Evolutionary conservation across 768 basidiomycete genomes (phyloP).

Genomic region (Suillus lakei): DNA sequence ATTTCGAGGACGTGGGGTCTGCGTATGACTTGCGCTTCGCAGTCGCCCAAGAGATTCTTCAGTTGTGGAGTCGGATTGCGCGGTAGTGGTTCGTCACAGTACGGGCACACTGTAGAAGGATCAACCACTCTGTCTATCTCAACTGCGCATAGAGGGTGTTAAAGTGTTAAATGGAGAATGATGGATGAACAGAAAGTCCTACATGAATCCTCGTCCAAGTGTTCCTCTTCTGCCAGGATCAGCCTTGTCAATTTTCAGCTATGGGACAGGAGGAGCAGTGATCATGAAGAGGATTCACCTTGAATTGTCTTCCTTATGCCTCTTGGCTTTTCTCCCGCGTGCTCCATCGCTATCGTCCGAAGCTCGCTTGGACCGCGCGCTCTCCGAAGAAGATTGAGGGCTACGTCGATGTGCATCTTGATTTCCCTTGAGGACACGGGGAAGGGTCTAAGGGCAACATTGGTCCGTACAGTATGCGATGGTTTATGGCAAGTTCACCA

Average conservation of each 20-base stretch:
- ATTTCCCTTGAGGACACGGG: slow-evolving; percentile 55
- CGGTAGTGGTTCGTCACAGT: slow-evolving; percentile 77
- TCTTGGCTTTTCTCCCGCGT: slow-evolving; percentile 35
- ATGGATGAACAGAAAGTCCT: slow-evolving; percentile 20
- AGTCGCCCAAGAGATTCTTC: slow-evolving; percentile 51
- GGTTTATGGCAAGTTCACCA: not conserved
- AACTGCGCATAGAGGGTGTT: slow-evolving; percentile 40
- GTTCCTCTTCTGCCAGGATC: not conserved
- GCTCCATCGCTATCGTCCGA: slow-evolving; percentile 38
- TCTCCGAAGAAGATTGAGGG: slow-evolving; percentile 20
- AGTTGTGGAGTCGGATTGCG: slow-evolving; percentile 62
- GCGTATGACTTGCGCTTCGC: slow-evolving; percentile 57
- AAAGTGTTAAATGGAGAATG: slow-evolving; percentile 2
- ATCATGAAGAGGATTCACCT: slow-evolving; percentile 16
- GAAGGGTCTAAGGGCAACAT: slow-evolving; percentile 38
- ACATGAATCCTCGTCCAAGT: slow-evolving; percentile 47
- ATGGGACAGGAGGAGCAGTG: not conserved
- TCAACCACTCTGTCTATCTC: slow-evolving; percentile 57
- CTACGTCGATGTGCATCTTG: slow-evolving; percentile 38
- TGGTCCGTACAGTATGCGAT: not conserved
- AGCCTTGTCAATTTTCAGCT: not conserved
- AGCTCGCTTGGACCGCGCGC: slow-evolving; percentile 30
- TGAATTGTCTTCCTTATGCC: slow-evolving; percentile 32
- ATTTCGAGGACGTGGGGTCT: slow-evolving; percentile 73
- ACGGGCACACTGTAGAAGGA: slow-evolving; percentile 76